Evolutionary conservation across 2,329 filamentous ascomycete genomes (phyloP), one percentile per base, ranked within the genome.

Genomic region (Rhynchosporium agropyri): DNA sequence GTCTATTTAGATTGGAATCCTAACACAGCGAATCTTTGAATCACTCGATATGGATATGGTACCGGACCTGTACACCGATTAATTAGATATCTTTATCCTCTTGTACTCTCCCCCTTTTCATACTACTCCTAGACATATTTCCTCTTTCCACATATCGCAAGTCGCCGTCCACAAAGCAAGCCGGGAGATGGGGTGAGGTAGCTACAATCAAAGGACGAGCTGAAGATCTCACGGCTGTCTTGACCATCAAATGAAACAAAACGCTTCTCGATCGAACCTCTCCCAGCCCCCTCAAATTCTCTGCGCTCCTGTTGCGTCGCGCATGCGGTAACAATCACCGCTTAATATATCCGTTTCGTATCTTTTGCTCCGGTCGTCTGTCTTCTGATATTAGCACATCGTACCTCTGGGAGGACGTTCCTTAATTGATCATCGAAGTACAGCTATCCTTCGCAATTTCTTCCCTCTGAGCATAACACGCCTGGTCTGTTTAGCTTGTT

Each of bases 401-500:
- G 20, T 48, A 48, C 6, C 20, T 48, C 45, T 31, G 26, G 45
- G 28, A 48, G 45, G 45, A 48, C 28, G 20, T 9, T 48, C 20
- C 45, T 4, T 48, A 4, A 26, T 48, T 48, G 45, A 48, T 20
- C 15, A 29, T 48, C 26, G 29, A 48, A 48, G 45, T 48, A 26
- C 29, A 48, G 9, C 28, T 55, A 40, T 38, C 58, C 58, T 38
- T 55, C 58, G 55, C 40, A 6, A 31, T 55, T 55, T 9, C 58
- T 20, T 12, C 28, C 48, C 20, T 38, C 55, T 12, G 45, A 48
- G 42, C 55, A 61, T 61, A 45, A 55, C 49, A 50, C 58, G 49
- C 40, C 55, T 40, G 29, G 58, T 15, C 20, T 20, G 42, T 61
- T 61, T 42, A 61, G 56, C 58, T 61, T 43, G 58, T 50, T 3